Conservation (phyloP, 441 rosid genomes). For the Gossypium lobatum region DNA sequence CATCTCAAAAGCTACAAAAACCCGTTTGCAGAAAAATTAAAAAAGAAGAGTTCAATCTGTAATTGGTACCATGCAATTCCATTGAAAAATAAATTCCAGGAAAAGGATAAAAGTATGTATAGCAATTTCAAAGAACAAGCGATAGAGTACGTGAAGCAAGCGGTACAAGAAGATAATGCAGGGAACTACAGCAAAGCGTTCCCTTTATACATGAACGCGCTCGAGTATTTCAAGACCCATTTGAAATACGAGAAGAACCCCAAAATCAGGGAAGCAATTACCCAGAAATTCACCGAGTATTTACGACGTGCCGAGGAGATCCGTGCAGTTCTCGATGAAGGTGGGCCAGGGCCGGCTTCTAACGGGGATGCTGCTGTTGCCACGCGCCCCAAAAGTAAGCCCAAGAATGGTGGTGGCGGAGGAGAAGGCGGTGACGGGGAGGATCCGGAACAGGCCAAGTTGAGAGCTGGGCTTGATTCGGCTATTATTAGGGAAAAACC, state of each 20-base stretch:
- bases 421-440: conserved; percentile 75
- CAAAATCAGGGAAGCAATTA: conserved; percentile 84
- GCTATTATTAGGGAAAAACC: conserved; percentile 91
- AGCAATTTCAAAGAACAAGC: conserved; percentile 99
- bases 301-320: conserved; percentile 99
- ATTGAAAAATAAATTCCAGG: neutral
- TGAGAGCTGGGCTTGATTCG: conserved; percentile 70
- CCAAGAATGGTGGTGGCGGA: conserved; percentile 65
- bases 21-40: too few relatives aligned
- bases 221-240: conserved; percentile 96
- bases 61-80: conserved; percentile 16
- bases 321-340: conserved; percentile 87
- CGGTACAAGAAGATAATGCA: conserved; percentile 84
- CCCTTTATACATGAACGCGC: conserved; percentile 92
- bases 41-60: neutral
- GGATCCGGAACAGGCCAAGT: conserved; percentile 75
- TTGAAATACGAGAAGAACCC: conserved; percentile 97
- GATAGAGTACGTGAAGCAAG: conserved; percentile 94
- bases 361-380: conserved; percentile 93
- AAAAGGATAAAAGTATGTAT: conserved; percentile 46
- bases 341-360: conserved; percentile 76
- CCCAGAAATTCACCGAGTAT: conserved; percentile 91
- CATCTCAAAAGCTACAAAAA: neutral
- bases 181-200: conserved; percentile 92
- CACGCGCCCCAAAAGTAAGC: conserved; percentile 71